phyloP scores from a whole-genome alignment of 106 monocot species.

The Agapanthus africanus region DNA sequence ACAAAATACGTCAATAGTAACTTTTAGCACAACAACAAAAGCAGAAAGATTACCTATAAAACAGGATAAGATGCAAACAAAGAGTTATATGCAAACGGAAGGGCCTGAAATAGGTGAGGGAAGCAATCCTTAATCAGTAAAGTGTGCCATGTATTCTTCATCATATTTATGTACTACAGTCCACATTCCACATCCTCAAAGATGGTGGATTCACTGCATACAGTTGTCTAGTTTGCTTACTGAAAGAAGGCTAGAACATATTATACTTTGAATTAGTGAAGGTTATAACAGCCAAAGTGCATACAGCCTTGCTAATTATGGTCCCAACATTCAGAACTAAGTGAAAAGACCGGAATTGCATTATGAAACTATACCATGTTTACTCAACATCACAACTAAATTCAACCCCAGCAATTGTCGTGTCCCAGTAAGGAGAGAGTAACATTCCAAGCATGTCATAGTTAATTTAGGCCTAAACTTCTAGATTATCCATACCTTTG shows the following conservation, averaged over 20 bases:
- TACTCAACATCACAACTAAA: too few species aligned
- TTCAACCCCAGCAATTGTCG: too few species aligned
- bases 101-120: neutral
- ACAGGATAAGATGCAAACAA: neutral
- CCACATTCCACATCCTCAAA: neutral
- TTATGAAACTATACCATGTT: neutral
- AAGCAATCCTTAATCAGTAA: neutral
- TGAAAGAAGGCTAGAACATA: neutral
- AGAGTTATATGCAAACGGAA: neutral
- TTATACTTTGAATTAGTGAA: neutral
- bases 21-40: neutral
- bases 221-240: neutral
- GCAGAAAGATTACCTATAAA: neutral
- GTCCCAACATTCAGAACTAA: neutral
- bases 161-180: neutral
- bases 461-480: too few species aligned
- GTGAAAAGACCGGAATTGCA: neutral
- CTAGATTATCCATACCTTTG: too few species aligned
- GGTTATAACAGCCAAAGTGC: neutral
- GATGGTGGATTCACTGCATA: neutral
- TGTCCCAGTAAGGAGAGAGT: too few species aligned
- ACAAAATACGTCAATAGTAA: neutral
- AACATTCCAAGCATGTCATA: too few species aligned
- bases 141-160: neutral
- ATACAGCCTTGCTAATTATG: too few species aligned